Evolutionary conservation across 805 yeast species (phyloP).

Genomic region (Candida sanyiensis): DNA sequence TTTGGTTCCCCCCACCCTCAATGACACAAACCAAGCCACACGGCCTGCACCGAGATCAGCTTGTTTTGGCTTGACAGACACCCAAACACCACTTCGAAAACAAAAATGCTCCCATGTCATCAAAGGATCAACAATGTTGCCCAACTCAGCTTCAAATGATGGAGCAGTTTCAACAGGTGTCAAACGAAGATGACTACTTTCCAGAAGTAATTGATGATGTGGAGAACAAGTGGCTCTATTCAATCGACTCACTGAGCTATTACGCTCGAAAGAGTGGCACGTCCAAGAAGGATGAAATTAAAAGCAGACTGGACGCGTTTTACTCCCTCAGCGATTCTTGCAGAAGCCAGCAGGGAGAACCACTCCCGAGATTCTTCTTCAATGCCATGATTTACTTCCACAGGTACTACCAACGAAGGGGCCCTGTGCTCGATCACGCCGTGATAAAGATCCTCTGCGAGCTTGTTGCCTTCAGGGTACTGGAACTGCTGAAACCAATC

Average conservation of each 20-base stretch:
- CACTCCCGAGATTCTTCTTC: too few species aligned
- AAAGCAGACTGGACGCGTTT: background rate
- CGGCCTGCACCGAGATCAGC: too few species aligned
- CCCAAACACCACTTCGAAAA: too few species aligned
- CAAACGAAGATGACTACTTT: constrained; percentile 14
- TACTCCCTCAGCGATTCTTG: background rate
- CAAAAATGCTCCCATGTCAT: too few species aligned
- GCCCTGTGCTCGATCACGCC: constrained; percentile 9
- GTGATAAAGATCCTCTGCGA: constrained; percentile 8
- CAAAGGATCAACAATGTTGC: too few species aligned
- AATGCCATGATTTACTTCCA: constrained; percentile 13
- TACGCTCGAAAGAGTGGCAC: constrained; percentile 3
- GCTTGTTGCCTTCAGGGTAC: constrained; percentile 19
- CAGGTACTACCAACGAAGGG: constrained; percentile 19
- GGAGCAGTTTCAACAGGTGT: background rate
- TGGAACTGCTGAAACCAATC: constrained; percentile 15
- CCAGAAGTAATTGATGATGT: constrained; percentile 18
- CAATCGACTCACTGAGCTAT: constrained; percentile 1
- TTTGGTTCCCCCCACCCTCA: too few species aligned
- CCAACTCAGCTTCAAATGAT: background rate
- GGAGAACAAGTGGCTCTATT: constrained; percentile 21
- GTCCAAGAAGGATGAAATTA: constrained; percentile 2
- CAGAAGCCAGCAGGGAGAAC: background rate
- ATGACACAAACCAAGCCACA: too few species aligned
- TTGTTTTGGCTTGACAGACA: too few species aligned